A percentile compares a stretch with the other conserved stretches of the same genome.
These are phyloP conservation scores for Fusarium sambucinum DNA, from an alignment of 2,329 filamentous ascomycete genomes.

Conservation along the genomic window DNA sequence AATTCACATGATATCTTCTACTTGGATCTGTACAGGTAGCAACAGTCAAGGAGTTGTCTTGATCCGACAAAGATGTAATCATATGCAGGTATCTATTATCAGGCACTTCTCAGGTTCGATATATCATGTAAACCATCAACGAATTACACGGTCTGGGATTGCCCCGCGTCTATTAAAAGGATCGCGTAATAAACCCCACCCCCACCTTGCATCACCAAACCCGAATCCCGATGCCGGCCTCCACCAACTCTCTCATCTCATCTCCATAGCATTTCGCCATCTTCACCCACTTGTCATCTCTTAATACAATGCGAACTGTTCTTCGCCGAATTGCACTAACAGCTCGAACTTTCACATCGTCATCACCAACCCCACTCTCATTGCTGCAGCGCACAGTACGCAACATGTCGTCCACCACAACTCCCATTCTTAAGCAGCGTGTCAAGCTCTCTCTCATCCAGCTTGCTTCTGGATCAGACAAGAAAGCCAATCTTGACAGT, in stretches of 20 bases:
- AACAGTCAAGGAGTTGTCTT: neutral
- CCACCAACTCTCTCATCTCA: conserved; percentile 11
- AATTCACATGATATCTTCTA: neutral
- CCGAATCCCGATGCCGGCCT: conserved; percentile 25
- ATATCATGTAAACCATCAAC: neutral
- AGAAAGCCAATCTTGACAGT: conserved; percentile 83
- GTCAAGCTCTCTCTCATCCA: conserved; percentile 86
- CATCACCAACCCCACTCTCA: conserved; percentile 30
- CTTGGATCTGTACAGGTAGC: too few species aligned
- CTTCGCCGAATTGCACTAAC: conserved; percentile 24
- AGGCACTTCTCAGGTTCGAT: neutral
- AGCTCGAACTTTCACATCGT: conserved; percentile 30
- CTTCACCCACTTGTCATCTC: conserved; percentile 9
- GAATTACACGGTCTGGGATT: conserved; percentile 20
- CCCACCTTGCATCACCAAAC: conserved; percentile 34
- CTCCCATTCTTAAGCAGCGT: conserved; percentile 74
- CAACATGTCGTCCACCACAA: conserved; percentile 53
- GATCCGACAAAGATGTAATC: neutral
- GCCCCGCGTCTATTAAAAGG: conserved; percentile 24
- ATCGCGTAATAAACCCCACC: conserved; percentile 37
- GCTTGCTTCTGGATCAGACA: conserved; percentile 84
- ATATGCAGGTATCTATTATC: neutral
- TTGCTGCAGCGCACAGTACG: conserved; percentile 37
- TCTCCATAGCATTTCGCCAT: neutral
- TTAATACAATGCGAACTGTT: conserved; percentile 41